phyloP scores from a whole-genome alignment of 228 moss, liverwort and hornwort genomes.

The Sphagnum magellanicum region DNA sequence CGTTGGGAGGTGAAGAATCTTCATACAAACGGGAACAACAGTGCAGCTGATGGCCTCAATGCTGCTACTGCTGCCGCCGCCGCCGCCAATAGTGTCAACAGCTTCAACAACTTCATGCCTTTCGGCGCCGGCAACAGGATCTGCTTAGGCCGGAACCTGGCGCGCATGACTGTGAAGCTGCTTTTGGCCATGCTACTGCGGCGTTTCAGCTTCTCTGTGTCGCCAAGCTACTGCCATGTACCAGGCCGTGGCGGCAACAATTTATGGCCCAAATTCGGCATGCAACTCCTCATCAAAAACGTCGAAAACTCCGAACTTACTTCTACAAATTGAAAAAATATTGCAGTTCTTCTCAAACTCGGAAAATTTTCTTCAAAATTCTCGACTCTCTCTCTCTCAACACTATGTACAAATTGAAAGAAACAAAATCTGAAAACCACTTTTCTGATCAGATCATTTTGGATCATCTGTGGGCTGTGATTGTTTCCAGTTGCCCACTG shows the following conservation, averaged over 20 bases:
- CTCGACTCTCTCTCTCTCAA: too few species aligned
- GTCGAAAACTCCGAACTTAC: neutral
- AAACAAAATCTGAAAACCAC: too few species aligned
- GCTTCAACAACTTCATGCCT: conserved; percentile 21
- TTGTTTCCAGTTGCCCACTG: too few species aligned
- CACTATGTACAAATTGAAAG: too few species aligned
- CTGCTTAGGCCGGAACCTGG: conserved; percentile 34
- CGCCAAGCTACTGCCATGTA: conserved; percentile 3
- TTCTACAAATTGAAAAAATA: neutral
- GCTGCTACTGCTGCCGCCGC: neutral
- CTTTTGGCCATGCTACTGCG: conserved; percentile 16
- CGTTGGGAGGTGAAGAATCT: conserved; percentile 15
- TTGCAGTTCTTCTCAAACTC: too few species aligned
- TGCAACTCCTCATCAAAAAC: conserved; percentile 2
- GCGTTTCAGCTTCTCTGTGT: conserved; percentile 16
- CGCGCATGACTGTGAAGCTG: conserved; percentile 27
- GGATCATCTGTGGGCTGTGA: too few species aligned
- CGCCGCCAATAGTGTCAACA: neutral
- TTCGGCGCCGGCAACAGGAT: conserved; percentile 32
- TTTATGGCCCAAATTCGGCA: neutral
- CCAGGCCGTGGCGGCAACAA: neutral
- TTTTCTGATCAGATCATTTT: too few species aligned
- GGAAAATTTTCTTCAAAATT: too few species aligned
- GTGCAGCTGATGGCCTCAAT: neutral
- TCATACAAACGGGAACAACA: neutral